phyloP scores from a whole-genome alignment of 2,329 filamentous ascomycete genomes.

The Sarocladium kiliense region DNA sequence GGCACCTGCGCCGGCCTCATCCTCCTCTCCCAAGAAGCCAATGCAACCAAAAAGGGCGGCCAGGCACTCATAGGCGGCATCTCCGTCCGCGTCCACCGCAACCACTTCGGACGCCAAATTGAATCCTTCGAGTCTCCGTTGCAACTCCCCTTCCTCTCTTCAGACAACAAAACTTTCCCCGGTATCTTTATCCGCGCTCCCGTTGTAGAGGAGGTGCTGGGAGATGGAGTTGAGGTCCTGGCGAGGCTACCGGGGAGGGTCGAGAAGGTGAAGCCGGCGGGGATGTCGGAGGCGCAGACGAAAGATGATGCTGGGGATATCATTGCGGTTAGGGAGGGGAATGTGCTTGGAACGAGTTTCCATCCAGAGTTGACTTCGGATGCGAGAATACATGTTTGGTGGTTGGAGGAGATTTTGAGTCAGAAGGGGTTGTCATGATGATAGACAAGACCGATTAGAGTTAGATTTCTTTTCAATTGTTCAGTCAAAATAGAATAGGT shows the following conservation, averaged over 20 bases:
- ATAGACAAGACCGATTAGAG: neutral
- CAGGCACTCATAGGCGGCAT: constrained; percentile 92
- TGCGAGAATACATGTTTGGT: constrained; percentile 87
- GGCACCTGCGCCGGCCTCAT: constrained; percentile 95
- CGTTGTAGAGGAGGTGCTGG: constrained; percentile 77
- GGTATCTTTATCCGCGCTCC: constrained; percentile 93
- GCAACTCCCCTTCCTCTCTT: constrained; percentile 62
- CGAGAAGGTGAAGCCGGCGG: constrained; percentile 28
- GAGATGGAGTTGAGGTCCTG: constrained; percentile 42
- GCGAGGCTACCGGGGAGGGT: constrained; percentile 41
- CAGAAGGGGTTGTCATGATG: neutral
- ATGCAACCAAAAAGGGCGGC: constrained; percentile 81
- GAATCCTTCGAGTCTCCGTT: constrained; percentile 83
- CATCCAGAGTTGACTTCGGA: constrained; percentile 92
- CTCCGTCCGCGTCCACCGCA: constrained; percentile 84
- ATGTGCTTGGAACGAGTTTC: constrained; percentile 92
- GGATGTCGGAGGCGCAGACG: constrained; percentile 30
- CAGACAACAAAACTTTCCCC: constrained; percentile 48
- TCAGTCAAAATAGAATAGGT: too few relatives aligned
- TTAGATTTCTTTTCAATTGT: too few relatives aligned
- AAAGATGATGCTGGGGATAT: constrained; percentile 60
- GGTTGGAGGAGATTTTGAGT: constrained; percentile 62
- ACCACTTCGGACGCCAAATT: constrained; percentile 90
- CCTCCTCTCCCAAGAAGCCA: constrained; percentile 80
- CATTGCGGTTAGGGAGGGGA: constrained; percentile 82